Base-by-base conservation (phyloP, 257 asterid genomes). In the Nyctanthes arbortristis region DNA sequence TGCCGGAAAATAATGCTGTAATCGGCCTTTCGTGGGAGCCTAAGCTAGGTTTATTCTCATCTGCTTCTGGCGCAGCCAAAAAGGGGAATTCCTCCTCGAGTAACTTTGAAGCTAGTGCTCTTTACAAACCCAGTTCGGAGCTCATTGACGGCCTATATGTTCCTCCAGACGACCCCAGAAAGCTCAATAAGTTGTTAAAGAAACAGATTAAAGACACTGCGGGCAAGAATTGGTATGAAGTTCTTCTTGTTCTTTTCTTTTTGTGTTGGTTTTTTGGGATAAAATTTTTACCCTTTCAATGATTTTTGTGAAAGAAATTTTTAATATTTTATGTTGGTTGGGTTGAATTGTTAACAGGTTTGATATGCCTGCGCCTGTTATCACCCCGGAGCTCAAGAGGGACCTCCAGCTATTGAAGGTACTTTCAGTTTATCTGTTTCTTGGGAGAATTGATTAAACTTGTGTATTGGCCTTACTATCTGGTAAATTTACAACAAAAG, bases 151-250 rank as follows among this genome's bases (percentile, higher is more conserved):
- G 97, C 37, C 90, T 93, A 59, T 93, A 73, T 65, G 82, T 91
- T 68, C 96, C 96, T n/a, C 96, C 97, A 4, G 87, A 75, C 35
- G 86, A 89, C 70, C 96, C 99, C 47, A 91, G 69, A 68, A 85
- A 79, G 83, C 74, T 86, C 12, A 91, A 84, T 76, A 91, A 87
- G 63, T 49, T 91, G 58, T 33, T 79, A 16, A 85, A 75, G 76
- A 91, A 91, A 76, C 89, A 86, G 73, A 80, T 86, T 76, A 87
- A 87, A 75, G 97, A 91, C 72, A 85, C 99, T 33, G 78, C 93
- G n/a, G 99, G 99, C 64, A 93, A 82, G 72, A 82, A 81, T 70
- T 91, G 99, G 99, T 90, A 70, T 24, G 25, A 35, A 35, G 2
- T 34, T n/a, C 39, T 6, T 49, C 31, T 47, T 29, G 3, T 4